phyloP scores from a whole-genome alignment of 495 filamentous ascomycete species.

The Achaetomiella virescens region DNA sequence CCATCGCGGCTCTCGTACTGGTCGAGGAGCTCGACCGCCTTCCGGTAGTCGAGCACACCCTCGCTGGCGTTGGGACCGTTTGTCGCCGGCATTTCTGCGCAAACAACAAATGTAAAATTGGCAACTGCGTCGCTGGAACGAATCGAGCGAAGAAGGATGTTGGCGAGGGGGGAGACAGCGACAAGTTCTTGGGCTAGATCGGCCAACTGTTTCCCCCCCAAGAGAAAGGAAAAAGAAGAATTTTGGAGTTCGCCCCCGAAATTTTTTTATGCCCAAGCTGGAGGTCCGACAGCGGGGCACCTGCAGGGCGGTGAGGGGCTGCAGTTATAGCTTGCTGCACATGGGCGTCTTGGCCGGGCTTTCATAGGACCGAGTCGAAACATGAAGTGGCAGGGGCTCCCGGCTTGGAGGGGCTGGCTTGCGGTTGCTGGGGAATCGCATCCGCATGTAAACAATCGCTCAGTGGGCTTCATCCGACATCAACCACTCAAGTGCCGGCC shows the following conservation, averaged over 20 bases:
- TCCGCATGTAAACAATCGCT: constrained; percentile 16
- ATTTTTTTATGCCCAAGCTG: constrained; percentile 24
- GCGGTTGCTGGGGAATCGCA: constrained; percentile 13
- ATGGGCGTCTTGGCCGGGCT: constrained; percentile 2
- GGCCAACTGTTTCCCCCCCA: constrained; percentile 34
- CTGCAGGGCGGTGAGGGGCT: constrained; percentile 20
- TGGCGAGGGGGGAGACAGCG: constrained; percentile 28
- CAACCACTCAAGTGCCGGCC: constrained; percentile 19
- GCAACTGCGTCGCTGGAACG: constrained; percentile 1
- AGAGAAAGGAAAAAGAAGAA: constrained; percentile 26
- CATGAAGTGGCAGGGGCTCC: neutral
- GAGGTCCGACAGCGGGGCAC: constrained; percentile 20
- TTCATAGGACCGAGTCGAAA: constrained; percentile 3
- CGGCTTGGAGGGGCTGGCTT: neutral
- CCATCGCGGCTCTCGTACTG: constrained; percentile 75
- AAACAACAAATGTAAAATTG: constrained; percentile 14
- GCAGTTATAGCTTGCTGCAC: neutral
- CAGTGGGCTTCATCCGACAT: neutral
- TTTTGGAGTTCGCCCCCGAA: constrained; percentile 15
- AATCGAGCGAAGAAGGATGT: constrained; percentile 5
- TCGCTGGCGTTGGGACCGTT: constrained; percentile 48
- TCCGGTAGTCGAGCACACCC: constrained; percentile 45
- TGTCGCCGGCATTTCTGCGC: constrained; percentile 56
- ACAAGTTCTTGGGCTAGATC: constrained; percentile 21
- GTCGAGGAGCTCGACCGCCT: constrained; percentile 71